Percentiles rank a stretch among this genome's conserved stretches.
Evolutionary conservation across 2,329 filamentous ascomycete species (phyloP).

Genomic region (Botrytis sinoallii): DNA sequence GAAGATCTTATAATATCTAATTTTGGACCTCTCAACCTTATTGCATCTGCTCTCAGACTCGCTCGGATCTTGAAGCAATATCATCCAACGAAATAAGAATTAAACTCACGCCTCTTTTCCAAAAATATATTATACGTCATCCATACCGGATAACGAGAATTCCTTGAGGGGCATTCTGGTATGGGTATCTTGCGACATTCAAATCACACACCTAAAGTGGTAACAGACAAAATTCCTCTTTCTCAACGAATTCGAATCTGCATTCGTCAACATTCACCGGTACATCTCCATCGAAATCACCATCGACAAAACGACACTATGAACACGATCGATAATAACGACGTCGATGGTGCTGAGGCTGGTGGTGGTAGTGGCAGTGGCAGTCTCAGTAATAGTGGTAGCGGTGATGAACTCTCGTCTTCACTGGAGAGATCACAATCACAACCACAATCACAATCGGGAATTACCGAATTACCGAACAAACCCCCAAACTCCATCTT

Average conservation of each 20-base stretch:
- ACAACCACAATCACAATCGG: not conserved
- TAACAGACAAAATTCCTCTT: constrained; percentile 5
- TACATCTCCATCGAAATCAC: constrained; percentile 9
- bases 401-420: not conserved
- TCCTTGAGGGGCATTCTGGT: not conserved
- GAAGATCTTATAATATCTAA: not conserved
- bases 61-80: not conserved
- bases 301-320: not conserved
- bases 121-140: constrained; percentile 5
- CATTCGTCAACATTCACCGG: constrained; percentile 12
- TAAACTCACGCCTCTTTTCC: not conserved
- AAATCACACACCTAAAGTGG: constrained; percentile 1
- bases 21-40: not conserved
- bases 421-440: constrained; percentile 1
- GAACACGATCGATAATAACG: not conserved
- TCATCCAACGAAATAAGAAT: not conserved
- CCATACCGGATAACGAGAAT: not conserved
- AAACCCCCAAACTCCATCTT: not conserved
- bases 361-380: not conserved
- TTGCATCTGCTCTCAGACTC: not conserved
- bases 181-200: constrained; percentile 17
- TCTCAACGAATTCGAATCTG: constrained; percentile 15
- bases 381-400: not conserved
- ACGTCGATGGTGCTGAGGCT: not conserved
- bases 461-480: not conserved